Evolutionary conservation across 2,329 filamentous ascomycete species (phyloP).

Genomic region (Nemania sp.): DNA sequence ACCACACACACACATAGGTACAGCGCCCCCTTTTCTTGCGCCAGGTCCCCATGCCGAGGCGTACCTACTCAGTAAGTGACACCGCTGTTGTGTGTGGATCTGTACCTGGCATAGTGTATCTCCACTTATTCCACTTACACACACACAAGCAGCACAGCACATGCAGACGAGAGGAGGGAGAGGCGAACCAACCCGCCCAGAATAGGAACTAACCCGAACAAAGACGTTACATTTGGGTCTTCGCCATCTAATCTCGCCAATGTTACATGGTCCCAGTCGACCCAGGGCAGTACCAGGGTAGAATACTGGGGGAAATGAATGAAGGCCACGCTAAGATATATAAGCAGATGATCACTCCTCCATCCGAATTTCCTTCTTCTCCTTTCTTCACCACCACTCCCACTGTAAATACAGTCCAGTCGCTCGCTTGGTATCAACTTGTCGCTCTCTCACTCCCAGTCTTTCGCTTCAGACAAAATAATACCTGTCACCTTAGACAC

Average conservation of each 20-base stretch:
- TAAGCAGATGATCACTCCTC: constrained; percentile 38
- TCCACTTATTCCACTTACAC: no score
- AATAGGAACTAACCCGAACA: neutral
- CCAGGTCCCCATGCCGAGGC: no score
- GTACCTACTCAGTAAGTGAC: no score
- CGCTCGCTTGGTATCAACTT: constrained; percentile 41
- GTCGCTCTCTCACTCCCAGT: constrained; percentile 38
- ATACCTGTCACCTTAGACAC: constrained; percentile 38
- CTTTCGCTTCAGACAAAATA: constrained; percentile 40
- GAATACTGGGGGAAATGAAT: constrained; percentile 35
- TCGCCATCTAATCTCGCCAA: constrained; percentile 38
- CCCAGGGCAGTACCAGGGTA: constrained; percentile 9
- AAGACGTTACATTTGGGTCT: constrained; percentile 31
- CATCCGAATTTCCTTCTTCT: constrained; percentile 5
- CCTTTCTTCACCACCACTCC: constrained; percentile 30
- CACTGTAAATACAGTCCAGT: constrained; percentile 43
- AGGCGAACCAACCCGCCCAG: no score
- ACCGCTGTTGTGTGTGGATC: neutral
- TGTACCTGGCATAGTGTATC: neutral
- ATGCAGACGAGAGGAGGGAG: neutral
- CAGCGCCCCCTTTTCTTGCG: constrained; percentile 13
- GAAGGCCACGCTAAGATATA: constrained; percentile 40
- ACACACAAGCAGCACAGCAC: no score
- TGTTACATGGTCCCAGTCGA: constrained; percentile 34
- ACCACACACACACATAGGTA: constrained; percentile 22